Conservation (phyloP, 2,329 filamentous ascomycete genomes). For the Dactylellina cionopaga region DNA sequence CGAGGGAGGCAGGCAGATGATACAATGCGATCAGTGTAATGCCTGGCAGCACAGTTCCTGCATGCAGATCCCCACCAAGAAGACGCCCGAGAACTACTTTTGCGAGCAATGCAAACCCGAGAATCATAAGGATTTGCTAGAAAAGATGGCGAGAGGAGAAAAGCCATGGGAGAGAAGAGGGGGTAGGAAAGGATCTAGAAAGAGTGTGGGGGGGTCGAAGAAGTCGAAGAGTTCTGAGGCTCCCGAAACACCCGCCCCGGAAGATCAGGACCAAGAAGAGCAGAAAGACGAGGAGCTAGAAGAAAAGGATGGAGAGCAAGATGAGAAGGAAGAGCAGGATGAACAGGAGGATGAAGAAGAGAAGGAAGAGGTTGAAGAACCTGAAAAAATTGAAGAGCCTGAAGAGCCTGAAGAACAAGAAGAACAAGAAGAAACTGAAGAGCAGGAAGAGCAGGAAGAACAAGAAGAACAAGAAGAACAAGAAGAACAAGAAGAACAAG, state of each 20-base stretch:
- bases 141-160: slow-evolving; percentile 80
- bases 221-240: slow-evolving; percentile 39
- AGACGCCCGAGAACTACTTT: slow-evolving; percentile 84
- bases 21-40: slow-evolving; percentile 89
- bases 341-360: background rate
- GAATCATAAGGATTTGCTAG: slow-evolving; percentile 81
- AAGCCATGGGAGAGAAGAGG: slow-evolving; percentile 83
- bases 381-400: slow-evolving; percentile 57
- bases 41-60: slow-evolving; percentile 99
- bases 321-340: slow-evolving; percentile 7
- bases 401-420: background rate
- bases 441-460: slow-evolving; percentile 59
- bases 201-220: slow-evolving; percentile 58
- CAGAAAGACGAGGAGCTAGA: background rate
- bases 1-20: slow-evolving; percentile 89
- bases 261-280: slow-evolving; percentile 6
- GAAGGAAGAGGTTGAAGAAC: slow-evolving; percentile 58
- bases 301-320: slow-evolving; percentile 60
- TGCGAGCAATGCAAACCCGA: slow-evolving; percentile 90
- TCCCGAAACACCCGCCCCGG: slow-evolving; percentile 43
- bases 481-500: slow-evolving; percentile 12
- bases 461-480: background rate
- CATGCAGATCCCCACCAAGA: slow-evolving; percentile 78
- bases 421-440: slow-evolving; percentile 54
- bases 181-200: slow-evolving; percentile 69